These are phyloP conservation scores for Stagonosporopsis cucurbitacearum DNA, from an alignment of 2,329 filamentous ascomycete species.

Conservation along the genomic window DNA sequence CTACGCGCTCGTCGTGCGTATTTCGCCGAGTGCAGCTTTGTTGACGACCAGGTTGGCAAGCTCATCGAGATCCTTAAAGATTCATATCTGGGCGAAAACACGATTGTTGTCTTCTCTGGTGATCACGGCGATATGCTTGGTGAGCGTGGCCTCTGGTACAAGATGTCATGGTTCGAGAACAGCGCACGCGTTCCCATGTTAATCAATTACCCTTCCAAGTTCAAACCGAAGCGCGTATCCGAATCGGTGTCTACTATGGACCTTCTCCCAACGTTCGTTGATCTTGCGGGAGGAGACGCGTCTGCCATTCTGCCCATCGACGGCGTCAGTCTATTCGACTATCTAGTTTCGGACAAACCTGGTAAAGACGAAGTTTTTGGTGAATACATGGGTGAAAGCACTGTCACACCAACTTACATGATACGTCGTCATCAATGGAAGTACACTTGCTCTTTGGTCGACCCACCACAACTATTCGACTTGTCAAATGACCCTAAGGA, in stretches of 20 bases:
- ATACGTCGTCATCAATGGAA: constrained; percentile 90
- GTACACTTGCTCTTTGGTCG: constrained; percentile 83
- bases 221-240: constrained; percentile 75
- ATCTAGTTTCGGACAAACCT: constrained; percentile 51
- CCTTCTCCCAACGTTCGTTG: constrained; percentile 85
- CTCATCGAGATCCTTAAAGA: constrained; percentile 79
- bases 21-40: constrained; percentile 91
- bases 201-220: constrained; percentile 78
- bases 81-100: constrained; percentile 81
- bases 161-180: constrained; percentile 96
- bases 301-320: constrained; percentile 80
- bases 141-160: constrained; percentile 92
- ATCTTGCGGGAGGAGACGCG: constrained; percentile 76
- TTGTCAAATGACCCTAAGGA: constrained; percentile 77
- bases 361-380: constrained; percentile 88
- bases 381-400: constrained; percentile 94
- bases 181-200: constrained; percentile 89
- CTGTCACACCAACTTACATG: constrained; percentile 89
- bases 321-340: constrained; percentile 70
- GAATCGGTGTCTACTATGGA: constrained; percentile 92
- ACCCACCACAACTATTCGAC: constrained; percentile 85
- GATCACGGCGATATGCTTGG: constrained; percentile 97
- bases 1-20: constrained; percentile 86
- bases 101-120: constrained; percentile 89
- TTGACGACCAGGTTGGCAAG: constrained; percentile 89